Evolutionary conservation across 495 filamentous ascomycete species (phyloP), one percentile per base, ranked within the genome.

Genomic region (Podospora conica): DNA sequence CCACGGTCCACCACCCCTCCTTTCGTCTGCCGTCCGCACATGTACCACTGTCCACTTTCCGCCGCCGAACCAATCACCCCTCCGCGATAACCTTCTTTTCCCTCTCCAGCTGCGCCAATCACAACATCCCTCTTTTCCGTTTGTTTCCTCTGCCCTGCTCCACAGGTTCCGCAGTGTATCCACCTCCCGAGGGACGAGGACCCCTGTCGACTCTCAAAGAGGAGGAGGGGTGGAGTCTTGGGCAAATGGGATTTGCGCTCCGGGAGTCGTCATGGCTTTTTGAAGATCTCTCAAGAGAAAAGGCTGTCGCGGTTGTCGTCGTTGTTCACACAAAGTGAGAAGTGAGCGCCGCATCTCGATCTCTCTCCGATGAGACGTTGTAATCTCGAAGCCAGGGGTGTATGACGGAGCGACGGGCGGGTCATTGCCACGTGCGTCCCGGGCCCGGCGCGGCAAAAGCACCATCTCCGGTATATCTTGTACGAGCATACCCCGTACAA

Each of bases 41-140:
- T 57, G 11, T 25, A 57, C 55, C 55, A 23, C 20, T 12, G 55
- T 27, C 22, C 55, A 57, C 25, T 12, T 23, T 23, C 55, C 22
- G 55, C 5, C 15, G 25, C 9, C 55, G 12, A 57, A 27, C 61
- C 61, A 63, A 63, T 55, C 61, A 29, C 15, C 28, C 1, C 22
- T 2, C 25, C 25, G 11, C 61, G 61, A 63, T 63, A 63, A 63
- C 61, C 53, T 63, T 63, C 22, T 56, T 55, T 27, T 31, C 22
- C 23, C 27, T n/a, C 9, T 20, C 0, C 3, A 22, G 9, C 0
- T 22, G 27, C 8, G 18, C 28, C 61, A 63, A 63, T 63, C 61
- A 55, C 22, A 23, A 24, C 61, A 54, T 9, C 12, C 11, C 15
- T 55, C 27, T 55, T 63, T 61, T 59, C 57, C 57, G 33, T 23